These are phyloP conservation scores for Carallia brachiata DNA, from an alignment of 345 rosid species.

Conservation along the genomic window DNA sequence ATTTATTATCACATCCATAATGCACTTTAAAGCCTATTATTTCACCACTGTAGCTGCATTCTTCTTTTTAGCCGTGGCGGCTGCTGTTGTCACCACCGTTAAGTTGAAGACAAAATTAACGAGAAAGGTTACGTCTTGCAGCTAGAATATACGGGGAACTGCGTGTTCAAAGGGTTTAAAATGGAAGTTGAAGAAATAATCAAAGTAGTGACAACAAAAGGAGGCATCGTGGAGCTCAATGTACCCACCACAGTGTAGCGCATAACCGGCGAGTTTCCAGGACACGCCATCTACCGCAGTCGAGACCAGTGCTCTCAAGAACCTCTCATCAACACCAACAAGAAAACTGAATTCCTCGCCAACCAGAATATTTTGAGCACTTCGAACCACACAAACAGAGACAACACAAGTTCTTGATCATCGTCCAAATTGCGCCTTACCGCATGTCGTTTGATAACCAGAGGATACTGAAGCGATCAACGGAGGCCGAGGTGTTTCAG, in stretches of 20 bases:
- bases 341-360: not conserved
- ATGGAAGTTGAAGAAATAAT: conserved; percentile 41
- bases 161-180: conserved; percentile 49
- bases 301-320: conserved; percentile 31
- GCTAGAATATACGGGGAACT: conserved; percentile 55
- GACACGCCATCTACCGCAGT: conserved; percentile 60
- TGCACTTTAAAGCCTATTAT: not conserved
- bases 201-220: conserved; percentile 59
- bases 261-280: conserved; percentile 76
- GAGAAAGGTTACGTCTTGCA: not conserved
- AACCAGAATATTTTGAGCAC: not conserved
- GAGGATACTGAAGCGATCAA: conserved; percentile 30
- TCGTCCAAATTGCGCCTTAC: conserved; percentile 40
- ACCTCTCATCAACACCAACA: conserved; percentile 30
- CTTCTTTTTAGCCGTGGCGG: no score
- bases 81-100: not conserved
- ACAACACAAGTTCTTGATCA: conserved; percentile 13
- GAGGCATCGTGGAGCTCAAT: conserved; percentile 71
- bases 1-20: no score
- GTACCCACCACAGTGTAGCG: conserved; percentile 63
- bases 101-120: not conserved
- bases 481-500: conserved; percentile 41
- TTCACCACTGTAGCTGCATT: not conserved
- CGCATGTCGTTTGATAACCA: conserved; percentile 56
- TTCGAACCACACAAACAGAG: not conserved